Evolutionary conservation across 768 basidiomycete genomes (phyloP), one percentile per base, ranked within the genome.

Genomic region (Lentinula detonsa): DNA sequence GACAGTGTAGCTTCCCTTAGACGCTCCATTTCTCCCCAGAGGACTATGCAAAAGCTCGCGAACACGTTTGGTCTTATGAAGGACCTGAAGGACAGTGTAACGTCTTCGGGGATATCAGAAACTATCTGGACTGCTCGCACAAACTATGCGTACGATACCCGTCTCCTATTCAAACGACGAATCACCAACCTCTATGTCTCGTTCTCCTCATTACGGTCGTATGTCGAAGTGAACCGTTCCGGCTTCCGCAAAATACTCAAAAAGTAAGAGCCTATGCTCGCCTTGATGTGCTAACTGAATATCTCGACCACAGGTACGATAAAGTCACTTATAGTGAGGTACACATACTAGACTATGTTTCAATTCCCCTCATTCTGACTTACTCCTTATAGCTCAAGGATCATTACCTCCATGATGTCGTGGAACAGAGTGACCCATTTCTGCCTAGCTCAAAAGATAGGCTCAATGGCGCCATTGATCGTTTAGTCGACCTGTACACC

Each of bases 221-320:
- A 93, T 65, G 85, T 93, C 60, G 93, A 98, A 67, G 76, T 97
- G 61, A 98, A 98, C 71, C 83, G 92, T 70, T 90, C 93, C 0
- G 96, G 95, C 1, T 93, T 98, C 75, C 84, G 93, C 66, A 98
- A 98, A 79, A 95, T 96, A 40, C 71, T 95, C 69, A 98, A 98
- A 75, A 98, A 98, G 90, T 94, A 70, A 61, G 85, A 72, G 34
- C n/a, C 54, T 59, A 49, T 48, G 6, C 60, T 40, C 37, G 42
- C 43, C 37, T 35, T 23, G 34, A 46, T 31, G 6, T 53, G 46
- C 21, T 60, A 59, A 63, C 59, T 54, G 59, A 7, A 64, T 61
- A 57, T 57, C 16, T 37, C 21, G 49, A n/a, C 9, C n/a, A n/a
- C 63, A 94, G 93, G 73, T 96, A 95, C 69, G 95, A 98, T 81